These are phyloP conservation scores for Echinochloa phyllopogon DNA, from an alignment of 176 grass and related monocot genomes.

Conservation along the genomic window DNA sequence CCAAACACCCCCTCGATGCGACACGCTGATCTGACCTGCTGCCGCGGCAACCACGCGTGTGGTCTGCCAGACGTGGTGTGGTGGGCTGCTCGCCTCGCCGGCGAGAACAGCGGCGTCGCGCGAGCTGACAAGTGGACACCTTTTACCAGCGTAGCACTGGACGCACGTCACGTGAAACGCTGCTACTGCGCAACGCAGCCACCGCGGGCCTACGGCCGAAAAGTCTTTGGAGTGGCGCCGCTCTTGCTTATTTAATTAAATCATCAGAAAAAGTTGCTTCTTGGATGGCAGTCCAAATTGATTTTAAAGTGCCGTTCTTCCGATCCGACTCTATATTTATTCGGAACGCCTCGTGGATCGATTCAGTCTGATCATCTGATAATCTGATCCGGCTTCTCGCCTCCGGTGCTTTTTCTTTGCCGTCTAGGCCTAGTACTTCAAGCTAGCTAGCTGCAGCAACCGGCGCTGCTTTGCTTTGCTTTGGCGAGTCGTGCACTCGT, in stretches of 20 bases:
- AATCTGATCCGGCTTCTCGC: no score
- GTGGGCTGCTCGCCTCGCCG: background rate
- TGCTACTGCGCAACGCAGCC: background rate
- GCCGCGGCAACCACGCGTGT: background rate
- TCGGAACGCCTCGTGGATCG: background rate
- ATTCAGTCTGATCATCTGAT: background rate
- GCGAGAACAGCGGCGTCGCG: background rate
- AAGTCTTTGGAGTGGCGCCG: background rate
- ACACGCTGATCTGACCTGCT: background rate
- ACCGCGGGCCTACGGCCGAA: background rate
- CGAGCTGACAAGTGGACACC: background rate
- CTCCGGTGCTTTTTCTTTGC: no score
- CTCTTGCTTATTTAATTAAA: background rate
- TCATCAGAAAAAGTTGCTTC: background rate
- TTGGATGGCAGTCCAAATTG: no score
- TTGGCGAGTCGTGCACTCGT: background rate
- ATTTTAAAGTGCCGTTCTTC: background rate
- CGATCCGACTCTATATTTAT: background rate
- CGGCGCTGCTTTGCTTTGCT: background rate
- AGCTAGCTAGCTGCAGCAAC: background rate
- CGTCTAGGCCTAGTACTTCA: background rate
- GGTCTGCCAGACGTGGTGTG: conserved; percentile 1
- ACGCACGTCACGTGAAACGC: no score
- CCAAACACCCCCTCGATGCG: no score
- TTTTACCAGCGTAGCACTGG: background rate